Base-by-base conservation (phyloP, 2,329 filamentous ascomycete species). In the Colletotrichum endophyticum region DNA sequence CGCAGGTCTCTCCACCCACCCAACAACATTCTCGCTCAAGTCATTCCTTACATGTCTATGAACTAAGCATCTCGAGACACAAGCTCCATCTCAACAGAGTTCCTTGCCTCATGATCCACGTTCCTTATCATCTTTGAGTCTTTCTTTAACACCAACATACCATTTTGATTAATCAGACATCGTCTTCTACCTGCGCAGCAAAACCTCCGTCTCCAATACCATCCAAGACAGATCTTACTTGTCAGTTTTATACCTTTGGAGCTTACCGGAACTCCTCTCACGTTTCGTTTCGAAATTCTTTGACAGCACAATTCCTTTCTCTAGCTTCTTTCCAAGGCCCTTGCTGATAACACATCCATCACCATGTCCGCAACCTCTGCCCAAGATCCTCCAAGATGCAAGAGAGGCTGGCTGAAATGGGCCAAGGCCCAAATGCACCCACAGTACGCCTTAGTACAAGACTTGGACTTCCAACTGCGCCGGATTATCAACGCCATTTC, bases 161-260 rank as follows among this genome's bases (percentile, higher is more conserved):
- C 39, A 44, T 44, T 2, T n/a, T n/a, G 19, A 44, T 44, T 2
- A n/a, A 0, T 4, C 1, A n/a, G 0, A 44, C 39, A 0, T 6
- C 39, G 1, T 44, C 39, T 2, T 4, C 39, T n/a, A 44, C 8
- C 16, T 44, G 39, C 39, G 0, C 9, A 44, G 39, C 39, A 44
- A 11, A 2, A n/a, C 16, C 2, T n/a, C 16, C 8, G 19, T 44
- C 39, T 44, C 9, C 39, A 6, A n/a, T 3, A 44, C 39, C 19
- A 12, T 44, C 39, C 19, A 44, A 44, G 19, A 4, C 16, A 11
- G 0, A 2, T 44, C 9, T 12, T 11, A 44, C 4, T 44, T 44
- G 19, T 44, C 5, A 0, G 9, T n/a, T n/a, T 6, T 1, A 11
- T n/a, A n/a, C 0, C 39, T 6, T 44, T 44, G 5, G 19, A n/a